Percentiles rank a stretch among this genome's conserved stretches.
These are phyloP conservation scores for Fusarium camptoceras DNA, from an alignment of 2,329 filamentous ascomycete genomes.

Conservation along the genomic window DNA sequence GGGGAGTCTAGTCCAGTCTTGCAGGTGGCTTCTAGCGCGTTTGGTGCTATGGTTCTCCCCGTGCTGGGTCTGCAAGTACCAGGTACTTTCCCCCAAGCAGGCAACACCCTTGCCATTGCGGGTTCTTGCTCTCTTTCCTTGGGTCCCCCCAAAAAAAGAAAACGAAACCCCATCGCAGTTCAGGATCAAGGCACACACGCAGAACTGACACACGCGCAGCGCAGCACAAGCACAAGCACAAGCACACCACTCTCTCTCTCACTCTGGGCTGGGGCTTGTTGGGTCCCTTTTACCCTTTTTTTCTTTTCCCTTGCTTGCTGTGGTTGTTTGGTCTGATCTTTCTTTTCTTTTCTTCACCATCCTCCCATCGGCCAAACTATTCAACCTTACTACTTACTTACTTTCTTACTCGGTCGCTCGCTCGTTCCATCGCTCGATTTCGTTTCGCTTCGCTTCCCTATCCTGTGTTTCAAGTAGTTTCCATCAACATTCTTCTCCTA, in stretches of 20 bases:
- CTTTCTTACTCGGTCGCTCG: conserved; percentile 30
- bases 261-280: conserved; percentile 12
- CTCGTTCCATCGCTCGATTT: conserved; percentile 25
- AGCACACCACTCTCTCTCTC: conserved; percentile 30
- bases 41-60: not conserved
- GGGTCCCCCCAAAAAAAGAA: conserved; percentile 31
- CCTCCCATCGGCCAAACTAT: not conserved
- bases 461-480: conserved; percentile 29
- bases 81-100: conserved; percentile 13
- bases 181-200: conserved; percentile 38
- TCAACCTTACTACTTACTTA: not conserved
- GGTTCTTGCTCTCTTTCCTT: conserved; percentile 9
- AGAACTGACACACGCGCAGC: conserved; percentile 36
- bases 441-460: conserved; percentile 32
- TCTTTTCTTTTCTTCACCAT: conserved; percentile 1
- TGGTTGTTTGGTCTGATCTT: not conserved
- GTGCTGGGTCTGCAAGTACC: conserved; percentile 22
- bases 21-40: conserved; percentile 2
- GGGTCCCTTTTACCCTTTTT: conserved; percentile 12
- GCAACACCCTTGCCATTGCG: conserved; percentile 4
- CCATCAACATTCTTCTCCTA: conserved; percentile 17
- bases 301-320: not conserved
- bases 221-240: conserved; percentile 14
- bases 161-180: conserved; percentile 35
- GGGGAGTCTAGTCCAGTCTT: not conserved